phyloP scores from a whole-genome alignment of 1,284 basidiomycete species.

The Mycosarcoma mackinlayi region DNA sequence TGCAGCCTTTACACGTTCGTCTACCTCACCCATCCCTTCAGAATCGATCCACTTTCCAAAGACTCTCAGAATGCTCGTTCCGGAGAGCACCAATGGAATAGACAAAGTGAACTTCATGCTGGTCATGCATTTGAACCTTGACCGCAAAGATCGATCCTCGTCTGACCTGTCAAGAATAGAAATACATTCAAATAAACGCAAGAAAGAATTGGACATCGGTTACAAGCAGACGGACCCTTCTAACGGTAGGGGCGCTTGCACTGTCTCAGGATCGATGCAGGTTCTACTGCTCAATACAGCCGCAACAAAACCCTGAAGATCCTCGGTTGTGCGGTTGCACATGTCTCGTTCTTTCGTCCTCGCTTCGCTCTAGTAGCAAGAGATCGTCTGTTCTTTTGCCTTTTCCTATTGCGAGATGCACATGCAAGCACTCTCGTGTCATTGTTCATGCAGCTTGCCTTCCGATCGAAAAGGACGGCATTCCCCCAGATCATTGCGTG shows the following conservation, averaged over 20 bases:
- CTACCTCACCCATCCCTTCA: too few species aligned
- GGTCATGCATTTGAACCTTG: too few species aligned
- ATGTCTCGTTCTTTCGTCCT: background rate
- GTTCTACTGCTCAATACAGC: background rate
- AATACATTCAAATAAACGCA: background rate
- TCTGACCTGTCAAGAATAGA: background rate
- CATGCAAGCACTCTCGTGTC: background rate
- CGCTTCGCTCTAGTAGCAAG: background rate
- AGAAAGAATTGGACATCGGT: background rate
- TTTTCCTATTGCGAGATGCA: too few species aligned
- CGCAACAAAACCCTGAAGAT: slow-evolving; percentile 10
- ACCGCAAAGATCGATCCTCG: too few species aligned
- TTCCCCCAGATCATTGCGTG: slow-evolving; percentile 5
- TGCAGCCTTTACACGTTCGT: too few species aligned
- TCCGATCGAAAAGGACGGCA: slow-evolving; percentile 13
- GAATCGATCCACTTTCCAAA: too few species aligned
- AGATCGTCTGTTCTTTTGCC: background rate
- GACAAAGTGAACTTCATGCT: too few species aligned
- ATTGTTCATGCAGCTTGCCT: slow-evolving; percentile 6
- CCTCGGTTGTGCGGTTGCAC: slow-evolving; percentile 8
- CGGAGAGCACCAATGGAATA: too few species aligned
- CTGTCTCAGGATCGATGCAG: background rate
- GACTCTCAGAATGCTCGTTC: too few species aligned
- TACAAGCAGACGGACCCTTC: background rate
- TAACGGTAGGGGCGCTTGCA: background rate